Evolutionary conservation across 352 stramenopile genomes (phyloP).

Genomic region (Pythium guiyangense): DNA sequence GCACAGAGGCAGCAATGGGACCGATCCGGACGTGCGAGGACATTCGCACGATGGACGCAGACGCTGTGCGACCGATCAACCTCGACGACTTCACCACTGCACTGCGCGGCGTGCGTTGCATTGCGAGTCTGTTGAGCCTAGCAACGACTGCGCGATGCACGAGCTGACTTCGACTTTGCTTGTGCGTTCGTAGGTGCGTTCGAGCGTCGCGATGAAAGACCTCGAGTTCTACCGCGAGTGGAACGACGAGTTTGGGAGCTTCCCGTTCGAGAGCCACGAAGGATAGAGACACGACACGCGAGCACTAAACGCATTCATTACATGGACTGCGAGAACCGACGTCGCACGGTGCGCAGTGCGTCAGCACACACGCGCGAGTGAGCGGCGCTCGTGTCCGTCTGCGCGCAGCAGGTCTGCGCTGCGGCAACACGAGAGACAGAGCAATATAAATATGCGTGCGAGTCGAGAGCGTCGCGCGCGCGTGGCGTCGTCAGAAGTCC

Average conservation of each 20-base stretch:
- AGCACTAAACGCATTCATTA: slow-evolving; percentile 5
- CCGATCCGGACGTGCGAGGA: slow-evolving; percentile 86
- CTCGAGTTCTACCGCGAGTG: slow-evolving; percentile 92
- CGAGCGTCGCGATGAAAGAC: slow-evolving; percentile 94
- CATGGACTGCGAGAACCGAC: slow-evolving; percentile 1
- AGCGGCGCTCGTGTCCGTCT: too few relatives aligned
- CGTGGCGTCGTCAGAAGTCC: slow-evolving; percentile 38
- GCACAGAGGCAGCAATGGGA: slow-evolving; percentile 97
- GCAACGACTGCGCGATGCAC: background rate
- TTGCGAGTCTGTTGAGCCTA: background rate
- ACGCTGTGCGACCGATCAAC: slow-evolving; percentile 92
- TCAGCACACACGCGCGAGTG: too few relatives aligned
- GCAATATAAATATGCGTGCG: slow-evolving; percentile 31
- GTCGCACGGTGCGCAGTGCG: too few relatives aligned
- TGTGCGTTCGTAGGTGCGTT: slow-evolving; percentile 90
- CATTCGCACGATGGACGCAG: slow-evolving; percentile 86
- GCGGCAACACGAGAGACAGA: slow-evolving; percentile 10
- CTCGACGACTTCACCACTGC: slow-evolving; percentile 95
- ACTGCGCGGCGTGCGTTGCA: slow-evolving; percentile 66
- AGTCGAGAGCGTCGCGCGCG: slow-evolving; percentile 4
- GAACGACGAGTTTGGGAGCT: slow-evolving; percentile 93
- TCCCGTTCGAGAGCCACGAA: slow-evolving; percentile 72
- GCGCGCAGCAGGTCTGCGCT: background rate
- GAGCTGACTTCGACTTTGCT: background rate
- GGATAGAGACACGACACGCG: slow-evolving; percentile 11